Base-by-base conservation (phyloP, 352 stramenopile species). In the Globisporangium polare region DNA sequence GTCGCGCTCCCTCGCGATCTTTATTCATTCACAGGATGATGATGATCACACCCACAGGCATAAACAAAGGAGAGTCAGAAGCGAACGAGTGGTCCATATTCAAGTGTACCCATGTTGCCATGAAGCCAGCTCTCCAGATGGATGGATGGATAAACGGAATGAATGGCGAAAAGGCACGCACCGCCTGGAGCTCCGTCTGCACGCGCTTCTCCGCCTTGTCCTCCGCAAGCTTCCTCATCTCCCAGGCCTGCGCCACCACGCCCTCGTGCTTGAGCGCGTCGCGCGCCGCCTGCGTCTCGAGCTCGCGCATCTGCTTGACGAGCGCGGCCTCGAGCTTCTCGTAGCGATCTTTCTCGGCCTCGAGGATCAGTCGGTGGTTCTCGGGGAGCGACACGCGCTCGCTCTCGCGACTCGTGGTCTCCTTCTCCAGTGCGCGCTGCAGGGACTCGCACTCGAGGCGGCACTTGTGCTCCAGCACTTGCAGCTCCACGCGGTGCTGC, bases 1-100 rank as follows among this genome's bases (percentile, higher is more conserved):
- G 27, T 90, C 76, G 0, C 83, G 81, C 56, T 94, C 85, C 15
- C 83, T 74, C 12, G 74, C 52, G 56, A 91, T 86, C 74, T 89
- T 18, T 15, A 53, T 22, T 22, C 3, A 31, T 31, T 31, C 27
- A 2, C 27, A 31, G 2, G 27, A 5, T 31, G 27, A 33, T 10
- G 7, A 29, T 9, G 27, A 33, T 24, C 8, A 5, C 46, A 35
- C 1, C 26, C 24, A 33, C 12, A 50, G 9, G 15, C 47, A 57
- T 26, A 62, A 33, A 37, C 29, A 35, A 26, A 33, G 52, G 24
- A 41, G 24, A 62, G 24, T 46, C 41, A 60, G 54, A 47, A 51
- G 51, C 3, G 24, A 17, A 18, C 17, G 31, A 26, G 39, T 27
- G 7, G 27, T 31, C 27, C 27, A 31, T n/a, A 42, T 8, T 17